Base-by-base conservation (phyloP, 2,329 filamentous ascomycete species). In the Coleophoma crateriformis region DNA sequence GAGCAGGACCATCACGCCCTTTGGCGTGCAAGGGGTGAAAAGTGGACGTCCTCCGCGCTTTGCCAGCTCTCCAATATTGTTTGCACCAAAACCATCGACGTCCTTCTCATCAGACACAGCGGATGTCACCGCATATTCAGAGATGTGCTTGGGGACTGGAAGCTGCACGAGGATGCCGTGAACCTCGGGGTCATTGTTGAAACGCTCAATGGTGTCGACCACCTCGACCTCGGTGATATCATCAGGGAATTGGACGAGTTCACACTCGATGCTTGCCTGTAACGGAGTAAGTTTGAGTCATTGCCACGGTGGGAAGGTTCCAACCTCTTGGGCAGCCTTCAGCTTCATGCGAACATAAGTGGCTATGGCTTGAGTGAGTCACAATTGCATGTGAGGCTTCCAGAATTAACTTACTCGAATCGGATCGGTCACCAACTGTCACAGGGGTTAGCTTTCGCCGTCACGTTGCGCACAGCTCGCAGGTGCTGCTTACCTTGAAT, bases 301-400 rank as follows among this genome's bases (percentile, higher is more conserved):
- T 42, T 47, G 2, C 12, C 38, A 15, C 38, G 44, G 58, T 54
- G 51, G 50, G 55, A 50, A 44, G 7, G 34, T 40, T 45, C 72
- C 60, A 74, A 90, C 88, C 79, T 97, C 94, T 68, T 88, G 77
- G 51, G 94, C 94, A 58, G 94, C 94, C 79, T 96, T 99, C 65
- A 96, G 75, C 77, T 99, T 99, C 94, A 99, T 99, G 73, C 91
- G 91, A 71, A 99, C 92, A 87, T 99, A 99, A 47, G 92, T 97
- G 64, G 85, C 88, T 92, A 55, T 38, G 50, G 51, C 51, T 55
- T 61, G 67, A 60, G 38, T 41, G 33, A 49, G 50, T 33, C 33
- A 71, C 84, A 67, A 27, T 27, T 7, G 6, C 27, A 27, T 27
- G 27, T 27, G 27, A 27, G 27, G 6, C 5, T 27, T 27, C 27